Evolutionary conservation across 164 flowering plant genomes (phyloP), one percentile per base, ranked within the genome.

Genomic region (Dillenia suffruticosa): DNA sequence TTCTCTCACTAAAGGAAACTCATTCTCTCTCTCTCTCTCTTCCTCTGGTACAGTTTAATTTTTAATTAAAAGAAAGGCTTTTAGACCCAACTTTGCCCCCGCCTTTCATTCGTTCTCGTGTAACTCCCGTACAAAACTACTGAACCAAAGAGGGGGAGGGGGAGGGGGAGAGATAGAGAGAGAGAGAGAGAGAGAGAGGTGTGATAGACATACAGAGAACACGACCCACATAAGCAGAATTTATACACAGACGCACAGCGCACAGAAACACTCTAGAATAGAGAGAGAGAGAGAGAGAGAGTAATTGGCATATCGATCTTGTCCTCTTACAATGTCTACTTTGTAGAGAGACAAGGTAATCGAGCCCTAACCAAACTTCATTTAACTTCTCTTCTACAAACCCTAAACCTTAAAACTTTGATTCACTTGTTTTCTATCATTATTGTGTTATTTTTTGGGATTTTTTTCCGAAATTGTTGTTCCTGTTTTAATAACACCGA

Each of bases 321-420:
- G 56, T 63, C 62, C 53, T 46, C 48, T 53, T 67, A 62, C 67
- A 67, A 62, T 68, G 65, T 57, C 52, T 63, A 32, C 49, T 64
- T 64, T 72, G 71, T 72, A 68, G 69, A 16, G 64, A 32, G 70
- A 61, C 72, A 68, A 72, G 75, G 71, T 67, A 67, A 57, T 55
- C 24, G 16, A 32, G 24, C 9, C n/a, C n/a, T 32, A 45, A 32
- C 16, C 2, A 10, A 12, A 19, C 13, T 47, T n/a, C 26, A 32
- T 32, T 32, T 1, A 32, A 32, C 40, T 32, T 32, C 40, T 32
- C 5, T 32, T 32, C 40, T 32, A 32, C 40, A 32, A 32, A 32
- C 40, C 40, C 40, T 32, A 32, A 4, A 5, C 40, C 40, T 32
- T 32, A 32, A 32, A 32, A 32, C 40, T 32, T 32, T 32, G 40